Percentiles rank a stretch among this genome's conserved stretches.
phyloP scores from a whole-genome alignment of 2,329 filamentous ascomycete species.

The Paecilomyces sp. region DNA sequence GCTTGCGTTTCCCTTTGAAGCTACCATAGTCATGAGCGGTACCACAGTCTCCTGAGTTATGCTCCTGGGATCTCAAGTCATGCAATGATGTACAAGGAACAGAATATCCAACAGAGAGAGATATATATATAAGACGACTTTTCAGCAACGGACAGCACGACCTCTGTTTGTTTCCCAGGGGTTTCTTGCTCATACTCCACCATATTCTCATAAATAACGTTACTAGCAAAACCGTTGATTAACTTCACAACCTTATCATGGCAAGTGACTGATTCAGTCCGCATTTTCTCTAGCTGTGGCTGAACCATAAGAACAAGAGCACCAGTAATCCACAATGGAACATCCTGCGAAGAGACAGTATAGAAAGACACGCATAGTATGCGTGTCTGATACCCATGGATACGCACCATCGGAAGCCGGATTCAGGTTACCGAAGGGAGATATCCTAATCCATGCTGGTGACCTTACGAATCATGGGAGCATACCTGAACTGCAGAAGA shows the following conservation, averaged over 20 bases:
- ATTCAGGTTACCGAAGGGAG: conserved; percentile 48
- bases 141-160: too few relatives aligned
- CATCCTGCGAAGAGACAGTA: background rate
- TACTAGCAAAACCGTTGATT: too few relatives aligned
- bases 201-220: too few relatives aligned
- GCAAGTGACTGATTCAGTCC: background rate
- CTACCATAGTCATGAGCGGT: background rate
- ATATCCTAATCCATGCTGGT: conserved; percentile 53
- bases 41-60: background rate
- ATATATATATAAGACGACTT: background rate
- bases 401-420: conserved; percentile 41
- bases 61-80: background rate
- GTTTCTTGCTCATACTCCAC: too few relatives aligned
- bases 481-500: conserved; percentile 43
- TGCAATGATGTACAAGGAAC: background rate
- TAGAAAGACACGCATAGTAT: conserved; percentile 47
- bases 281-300: background rate
- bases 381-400: conserved; percentile 54
- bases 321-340: background rate
- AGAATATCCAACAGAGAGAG: background rate
- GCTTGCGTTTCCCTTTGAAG: background rate
- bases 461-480: conserved; percentile 53
- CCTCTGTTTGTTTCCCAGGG: too few relatives aligned
- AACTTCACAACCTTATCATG: too few relatives aligned
- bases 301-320: background rate